Evolutionary conservation across 345 rosid species (phyloP), one percentile per base, ranked within the genome.

Genomic region (Syzygium jambos): DNA sequence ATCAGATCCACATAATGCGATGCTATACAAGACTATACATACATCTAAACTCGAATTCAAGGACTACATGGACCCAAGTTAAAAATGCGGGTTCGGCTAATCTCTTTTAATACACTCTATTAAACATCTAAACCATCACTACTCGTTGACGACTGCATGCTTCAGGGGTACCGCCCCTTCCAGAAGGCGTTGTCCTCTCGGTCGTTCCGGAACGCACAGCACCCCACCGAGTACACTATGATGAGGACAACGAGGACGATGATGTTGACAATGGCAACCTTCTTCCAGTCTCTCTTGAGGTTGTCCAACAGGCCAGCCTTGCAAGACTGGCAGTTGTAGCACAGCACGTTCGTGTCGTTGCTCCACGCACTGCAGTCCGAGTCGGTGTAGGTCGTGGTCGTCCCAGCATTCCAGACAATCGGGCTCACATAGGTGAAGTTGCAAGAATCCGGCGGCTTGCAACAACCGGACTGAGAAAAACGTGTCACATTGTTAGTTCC

Each of bases 141-240:
- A 17, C 84, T 12, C 9, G 46, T 27, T 15, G 29, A 38, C 4
- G 84, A 8, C 29, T 54, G 52, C 55, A 61, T 15, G n/a, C 51
- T 73, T 87, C 89, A 87, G 38, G 86, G 86, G 12, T 52, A 9
- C 9, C 86, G 68, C 82, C 89, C 12, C 87, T 85, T 55, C 87
- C 85, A 73, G 78, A 43, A 78, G 46, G 41, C 85, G 25, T 85
- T 51, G 38, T 93, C 93, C 49, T 89, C 87, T 84, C 91, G 83
- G 87, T 89, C 90, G 91, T 91, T 89, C 88, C 91, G 87, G 89
- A 90, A 93, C 2, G 94, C 93, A 73, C 92, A 93, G 92, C 93
- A 91, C 19, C 93, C 95, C 2, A 93, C 61, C 1, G 93, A 87
- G 90, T 92, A 92, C 30, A 93, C 91, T 43, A 92, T 88, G 85